Percentiles rank a stretch among this genome's conserved stretches.
These are phyloP conservation scores for Wickerhamiella shivajii DNA, from an alignment of 805 yeast genomes.

Conservation along the genomic window DNA sequence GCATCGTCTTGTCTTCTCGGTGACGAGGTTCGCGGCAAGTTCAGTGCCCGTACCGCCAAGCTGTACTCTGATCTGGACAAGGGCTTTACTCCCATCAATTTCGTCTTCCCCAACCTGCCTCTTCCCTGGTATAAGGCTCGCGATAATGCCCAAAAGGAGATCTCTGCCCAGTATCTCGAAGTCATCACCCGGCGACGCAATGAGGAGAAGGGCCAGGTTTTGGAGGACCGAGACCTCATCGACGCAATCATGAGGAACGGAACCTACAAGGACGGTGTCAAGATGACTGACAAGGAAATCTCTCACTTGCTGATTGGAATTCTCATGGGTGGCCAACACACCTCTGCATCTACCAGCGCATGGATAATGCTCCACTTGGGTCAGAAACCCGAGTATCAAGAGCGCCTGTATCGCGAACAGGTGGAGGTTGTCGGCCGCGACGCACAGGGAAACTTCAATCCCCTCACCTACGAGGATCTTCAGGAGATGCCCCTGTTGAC, in stretches of 20 bases:
- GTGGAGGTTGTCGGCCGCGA: slow-evolving; percentile 35
- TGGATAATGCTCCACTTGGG: slow-evolving; percentile 90
- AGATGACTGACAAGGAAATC: slow-evolving; percentile 90
- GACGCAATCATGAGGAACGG: slow-evolving; percentile 73
- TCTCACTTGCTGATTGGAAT: slow-evolving; percentile 90
- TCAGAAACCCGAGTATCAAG: slow-evolving; percentile 72
- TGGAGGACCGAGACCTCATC: slow-evolving; percentile 76
- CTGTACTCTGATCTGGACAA: slow-evolving; percentile 85
- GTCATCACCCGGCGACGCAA: slow-evolving; percentile 50
- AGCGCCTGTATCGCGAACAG: slow-evolving; percentile 66
- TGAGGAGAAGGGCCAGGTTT: slow-evolving; percentile 48
- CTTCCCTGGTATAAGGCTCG: slow-evolving; percentile 71
- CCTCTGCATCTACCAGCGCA: slow-evolving; percentile 89
- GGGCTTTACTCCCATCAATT: slow-evolving; percentile 92
- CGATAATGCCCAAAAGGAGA: slow-evolving; percentile 74
- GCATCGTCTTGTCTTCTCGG: slow-evolving; percentile 88
- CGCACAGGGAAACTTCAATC: slow-evolving; percentile 29
- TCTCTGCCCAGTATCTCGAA: slow-evolving; percentile 66
- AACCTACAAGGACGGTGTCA: slow-evolving; percentile 82
- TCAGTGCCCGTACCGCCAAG: slow-evolving; percentile 70
- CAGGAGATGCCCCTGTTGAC: slow-evolving; percentile 70
- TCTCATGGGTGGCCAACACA: slow-evolving; percentile 98
- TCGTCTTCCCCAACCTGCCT: slow-evolving; percentile 89
- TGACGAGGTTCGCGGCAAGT: slow-evolving; percentile 72
- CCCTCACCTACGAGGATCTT: slow-evolving; percentile 66